Evolutionary conservation across 345 rosid species (phyloP), one percentile per base, ranked within the genome.

Genomic region (Citrus reticulata): DNA sequence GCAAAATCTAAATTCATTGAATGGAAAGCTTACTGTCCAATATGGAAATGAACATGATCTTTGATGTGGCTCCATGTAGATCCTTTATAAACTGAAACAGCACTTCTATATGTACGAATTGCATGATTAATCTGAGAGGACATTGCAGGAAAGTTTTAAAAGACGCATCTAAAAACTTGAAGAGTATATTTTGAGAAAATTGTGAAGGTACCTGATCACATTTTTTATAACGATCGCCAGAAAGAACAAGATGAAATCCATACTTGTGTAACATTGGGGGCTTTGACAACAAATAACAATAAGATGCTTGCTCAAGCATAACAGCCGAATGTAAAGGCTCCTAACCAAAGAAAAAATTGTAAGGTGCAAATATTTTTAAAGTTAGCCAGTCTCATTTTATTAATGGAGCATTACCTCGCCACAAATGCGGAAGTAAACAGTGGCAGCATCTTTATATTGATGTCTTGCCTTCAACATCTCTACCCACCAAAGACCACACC

Each of bases 401-500:
- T 29, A 63, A 60, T 80, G 69, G 64, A 69, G 84, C 82, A 86
- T 83, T 84, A 96, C 99, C 95, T 96, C 99, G 88, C 92, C 90
- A 80, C 97, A 87, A 77, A 94, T 91, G 85, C 97, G 97, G 68
- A 96, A 93, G 90, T 90, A 96, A 84, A 94, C 93, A 83, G 93
- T 79, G 30, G 98, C 98, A 78, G 99, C 98, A 81, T 94, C 99
- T 90, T 92, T 94, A 84, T 81, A 82, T 78, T 93, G 97, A 64
- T 90, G 88, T 88, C 94, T 87, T 72, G 95, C 81, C 90, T 94
- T 94, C 76, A 96, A 78, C 98, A 96, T 94, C 85, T 93, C 98
- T 73, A 89, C 86, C 98, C 99, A 96, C 99, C 98, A 94, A 81
- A 96, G 98, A 75, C 98, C 99, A 80, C 98, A 94, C 78, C 99